A percentile compares a stretch with the other conserved stretches of the same genome.
These are phyloP conservation scores for Aegilops umbellulata DNA, from an alignment of 176 grass and related monocot species.

Conservation along the genomic window DNA sequence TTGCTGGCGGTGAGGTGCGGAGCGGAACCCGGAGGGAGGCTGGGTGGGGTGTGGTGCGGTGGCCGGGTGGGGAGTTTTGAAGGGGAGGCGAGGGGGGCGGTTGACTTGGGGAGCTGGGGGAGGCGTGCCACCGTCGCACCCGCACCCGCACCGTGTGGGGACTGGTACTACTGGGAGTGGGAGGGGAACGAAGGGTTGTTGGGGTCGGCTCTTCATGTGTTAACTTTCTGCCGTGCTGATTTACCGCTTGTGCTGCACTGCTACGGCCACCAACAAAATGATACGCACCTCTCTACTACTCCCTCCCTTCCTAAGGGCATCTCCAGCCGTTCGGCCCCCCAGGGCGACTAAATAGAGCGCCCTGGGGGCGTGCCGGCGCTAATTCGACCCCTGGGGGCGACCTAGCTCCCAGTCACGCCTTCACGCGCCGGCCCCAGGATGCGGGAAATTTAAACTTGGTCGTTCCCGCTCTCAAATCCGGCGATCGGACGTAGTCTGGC, in stretches of 20 bases:
- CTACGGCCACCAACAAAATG: not conserved
- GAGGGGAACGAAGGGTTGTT: not conserved
- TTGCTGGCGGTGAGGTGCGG: not conserved
- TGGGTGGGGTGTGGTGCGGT: not conserved
- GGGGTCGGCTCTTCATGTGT: not conserved
- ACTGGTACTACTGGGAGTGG: not conserved
- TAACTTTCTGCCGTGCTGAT: not conserved
- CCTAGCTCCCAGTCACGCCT: no score
- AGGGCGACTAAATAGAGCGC: no score
- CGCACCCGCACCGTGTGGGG: not conserved
- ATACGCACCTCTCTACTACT: no score
- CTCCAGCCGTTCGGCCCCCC: no score
- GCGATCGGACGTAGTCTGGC: no score
- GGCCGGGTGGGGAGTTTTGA: slow-evolving; percentile 29
- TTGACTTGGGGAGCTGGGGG: slow-evolving; percentile 24
- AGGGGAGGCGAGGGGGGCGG: not conserved
- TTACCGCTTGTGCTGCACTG: not conserved
- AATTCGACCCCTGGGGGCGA: no score
- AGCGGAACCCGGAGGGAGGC: not conserved
- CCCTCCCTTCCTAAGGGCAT: no score
- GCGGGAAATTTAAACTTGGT: no score
- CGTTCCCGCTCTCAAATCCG: no score
- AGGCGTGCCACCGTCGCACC: not conserved
- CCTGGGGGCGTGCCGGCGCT: no score
- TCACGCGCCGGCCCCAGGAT: no score